A percentile compares a stretch with the other conserved stretches of the same genome.
Evolutionary conservation across 2,329 filamentous ascomycete genomes (phyloP).

Genomic region (Colletotrichum sansevieriae): DNA sequence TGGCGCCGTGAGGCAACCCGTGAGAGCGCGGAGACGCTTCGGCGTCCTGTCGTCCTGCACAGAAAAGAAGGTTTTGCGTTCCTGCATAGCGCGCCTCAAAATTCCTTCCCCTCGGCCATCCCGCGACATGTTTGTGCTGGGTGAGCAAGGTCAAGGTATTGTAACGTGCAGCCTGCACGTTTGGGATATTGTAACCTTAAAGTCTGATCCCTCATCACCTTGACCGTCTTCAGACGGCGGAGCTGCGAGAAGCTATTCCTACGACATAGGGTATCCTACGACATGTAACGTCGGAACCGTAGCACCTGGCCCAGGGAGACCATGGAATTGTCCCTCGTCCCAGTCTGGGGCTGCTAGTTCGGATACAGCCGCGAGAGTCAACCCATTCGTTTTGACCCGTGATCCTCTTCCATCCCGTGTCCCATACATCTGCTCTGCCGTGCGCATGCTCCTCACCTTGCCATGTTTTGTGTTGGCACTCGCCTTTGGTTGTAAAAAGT

Average conservation of each 20-base stretch:
- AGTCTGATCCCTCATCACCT: conserved; percentile 14
- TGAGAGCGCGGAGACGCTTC: background rate
- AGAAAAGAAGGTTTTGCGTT: conserved; percentile 13
- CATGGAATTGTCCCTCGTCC: background rate
- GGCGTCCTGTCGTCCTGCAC: background rate
- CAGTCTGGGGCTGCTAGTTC: background rate
- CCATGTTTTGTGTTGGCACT: background rate
- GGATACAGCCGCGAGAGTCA: conserved; percentile 4
- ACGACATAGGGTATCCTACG: conserved; percentile 10
- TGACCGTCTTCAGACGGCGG: conserved; percentile 22
- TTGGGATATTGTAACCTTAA: conserved; percentile 32
- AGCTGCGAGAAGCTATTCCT: background rate
- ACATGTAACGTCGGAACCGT: conserved; percentile 20
- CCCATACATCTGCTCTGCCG: conserved; percentile 10
- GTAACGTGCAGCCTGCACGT: conserved; percentile 34
- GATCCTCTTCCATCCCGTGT: background rate
- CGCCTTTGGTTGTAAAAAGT: background rate
- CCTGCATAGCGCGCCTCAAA: background rate
- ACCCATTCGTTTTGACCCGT: conserved; percentile 3
- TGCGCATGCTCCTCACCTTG: no score
- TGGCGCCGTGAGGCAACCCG: background rate
- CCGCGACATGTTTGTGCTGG: background rate
- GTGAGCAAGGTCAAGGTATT: conserved; percentile 19
- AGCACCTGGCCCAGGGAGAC: conserved; percentile 15
- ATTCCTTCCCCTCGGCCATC: background rate